Percentiles rank a stretch among this genome's conserved stretches.
phyloP scores from a whole-genome alignment of 176 grass and related monocot species.

The Carex myosuroides region DNA sequence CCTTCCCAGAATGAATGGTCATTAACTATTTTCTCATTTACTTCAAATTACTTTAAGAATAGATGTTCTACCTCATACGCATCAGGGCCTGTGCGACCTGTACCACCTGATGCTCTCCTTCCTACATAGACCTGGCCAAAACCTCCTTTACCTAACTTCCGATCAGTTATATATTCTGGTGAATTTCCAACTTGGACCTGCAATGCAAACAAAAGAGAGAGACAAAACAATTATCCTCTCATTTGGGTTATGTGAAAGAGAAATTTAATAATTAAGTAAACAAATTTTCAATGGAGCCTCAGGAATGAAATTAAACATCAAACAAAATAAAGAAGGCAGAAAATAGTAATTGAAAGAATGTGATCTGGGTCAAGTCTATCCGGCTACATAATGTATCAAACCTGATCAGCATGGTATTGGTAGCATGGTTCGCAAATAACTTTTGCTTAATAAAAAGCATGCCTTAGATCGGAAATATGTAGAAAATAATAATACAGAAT shows the following conservation, averaged over 20 bases:
- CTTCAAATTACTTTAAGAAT: background rate
- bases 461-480: background rate
- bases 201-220: slow-evolving; percentile 11
- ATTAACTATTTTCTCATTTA: background rate
- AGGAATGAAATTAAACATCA: background rate
- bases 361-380: background rate
- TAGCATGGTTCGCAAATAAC: background rate
- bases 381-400: background rate
- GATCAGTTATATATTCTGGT: slow-evolving; percentile 76
- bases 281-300: background rate
- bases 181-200: slow-evolving; percentile 97
- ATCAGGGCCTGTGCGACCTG: slow-evolving; percentile 55
- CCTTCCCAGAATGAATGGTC: background rate
- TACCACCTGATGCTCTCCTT: slow-evolving; percentile 74
- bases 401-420: background rate
- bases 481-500: background rate
- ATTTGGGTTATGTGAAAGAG: background rate
- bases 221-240: background rate
- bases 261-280: background rate
- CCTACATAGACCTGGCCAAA: slow-evolving; percentile 99
- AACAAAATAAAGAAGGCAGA: background rate
- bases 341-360: background rate
- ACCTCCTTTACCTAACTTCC: slow-evolving; percentile 95
- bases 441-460: background rate
- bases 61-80: slow-evolving; percentile 65